Conservation (phyloP, 2,329 filamentous ascomycete genomes). For the Curvularia hawaiiensis region DNA sequence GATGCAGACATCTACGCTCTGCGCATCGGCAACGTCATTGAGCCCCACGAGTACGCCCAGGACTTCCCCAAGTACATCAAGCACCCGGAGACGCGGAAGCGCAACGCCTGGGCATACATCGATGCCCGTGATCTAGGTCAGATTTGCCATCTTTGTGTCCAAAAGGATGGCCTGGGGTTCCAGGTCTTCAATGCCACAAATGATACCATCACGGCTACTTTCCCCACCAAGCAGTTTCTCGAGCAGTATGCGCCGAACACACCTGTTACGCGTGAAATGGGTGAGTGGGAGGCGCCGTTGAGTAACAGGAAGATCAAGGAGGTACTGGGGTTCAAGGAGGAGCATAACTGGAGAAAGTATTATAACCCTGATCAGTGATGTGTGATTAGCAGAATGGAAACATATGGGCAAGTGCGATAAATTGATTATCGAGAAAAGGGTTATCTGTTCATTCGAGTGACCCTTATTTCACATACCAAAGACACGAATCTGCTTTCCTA, state of each 20-base stretch:
- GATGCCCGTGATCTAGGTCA: conserved; percentile 66
- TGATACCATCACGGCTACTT: conserved; percentile 62
- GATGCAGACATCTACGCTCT: conserved; percentile 64
- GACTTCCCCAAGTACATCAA: conserved; percentile 60
- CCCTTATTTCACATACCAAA: neutral
- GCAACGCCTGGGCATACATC: conserved; percentile 68
- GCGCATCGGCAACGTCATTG: conserved; percentile 66
- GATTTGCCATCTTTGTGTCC: conserved; percentile 62
- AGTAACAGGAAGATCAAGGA: conserved; percentile 65
- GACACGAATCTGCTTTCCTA: neutral
- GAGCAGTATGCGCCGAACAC: conserved; percentile 56
- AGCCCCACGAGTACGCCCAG: conserved; percentile 63
- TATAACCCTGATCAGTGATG: conserved; percentile 40
- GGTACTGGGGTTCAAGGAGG: conserved; percentile 63
- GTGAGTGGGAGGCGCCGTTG: conserved; percentile 63
- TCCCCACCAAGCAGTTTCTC: conserved; percentile 59
- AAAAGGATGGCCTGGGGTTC: conserved; percentile 62
- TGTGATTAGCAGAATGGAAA: neutral
- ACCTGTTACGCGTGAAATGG: conserved; percentile 61
- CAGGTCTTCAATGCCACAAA: conserved; percentile 70
- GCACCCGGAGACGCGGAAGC: conserved; percentile 57
- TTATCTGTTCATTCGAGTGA: neutral
- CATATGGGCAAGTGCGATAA: neutral
- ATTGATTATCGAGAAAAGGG: neutral
- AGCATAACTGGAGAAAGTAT: conserved; percentile 63